phyloP scores from a whole-genome alignment of 345 rosid species.

The Firmiana major region DNA sequence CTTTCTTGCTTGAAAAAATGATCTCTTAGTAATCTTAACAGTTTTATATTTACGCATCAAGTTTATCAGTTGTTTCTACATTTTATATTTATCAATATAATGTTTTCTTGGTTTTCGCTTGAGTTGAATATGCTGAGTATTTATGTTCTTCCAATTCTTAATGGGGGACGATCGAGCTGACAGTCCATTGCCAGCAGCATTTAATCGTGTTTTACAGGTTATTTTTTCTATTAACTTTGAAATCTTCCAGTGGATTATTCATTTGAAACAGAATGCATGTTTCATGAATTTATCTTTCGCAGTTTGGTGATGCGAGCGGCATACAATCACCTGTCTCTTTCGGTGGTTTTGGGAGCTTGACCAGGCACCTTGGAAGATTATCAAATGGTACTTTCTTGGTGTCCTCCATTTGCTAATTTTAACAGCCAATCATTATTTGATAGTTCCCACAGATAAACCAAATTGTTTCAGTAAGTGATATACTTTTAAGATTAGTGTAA shows the following conservation, averaged over 20 bases:
- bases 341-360: slow-evolving; percentile 98
- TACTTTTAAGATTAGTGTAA: neutral
- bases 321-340: slow-evolving; percentile 97
- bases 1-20: too few relatives aligned
- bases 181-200: slow-evolving; percentile 93
- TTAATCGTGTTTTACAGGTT: slow-evolving; percentile 90
- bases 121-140: slow-evolving; percentile 16
- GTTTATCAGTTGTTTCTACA: neutral
- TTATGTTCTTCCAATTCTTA: slow-evolving; percentile 21
- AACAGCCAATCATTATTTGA: neutral
- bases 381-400: slow-evolving; percentile 56
- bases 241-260: slow-evolving; percentile 8
- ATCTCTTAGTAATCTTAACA: slow-evolving; percentile 4
- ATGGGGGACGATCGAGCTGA: slow-evolving; percentile 32
- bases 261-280: slow-evolving; percentile 10
- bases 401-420: neutral
- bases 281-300: slow-evolving; percentile 26
- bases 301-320: slow-evolving; percentile 99
- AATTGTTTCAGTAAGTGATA: neutral
- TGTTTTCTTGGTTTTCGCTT: neutral
- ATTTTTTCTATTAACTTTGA: slow-evolving; percentile 14
- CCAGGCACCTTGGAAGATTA: slow-evolving; percentile 84
- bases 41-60: neutral
- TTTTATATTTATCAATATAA: too few relatives aligned
- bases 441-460: neutral